phyloP scores from a whole-genome alignment of 768 basidiomycete species.

The Trametes maxima region DNA sequence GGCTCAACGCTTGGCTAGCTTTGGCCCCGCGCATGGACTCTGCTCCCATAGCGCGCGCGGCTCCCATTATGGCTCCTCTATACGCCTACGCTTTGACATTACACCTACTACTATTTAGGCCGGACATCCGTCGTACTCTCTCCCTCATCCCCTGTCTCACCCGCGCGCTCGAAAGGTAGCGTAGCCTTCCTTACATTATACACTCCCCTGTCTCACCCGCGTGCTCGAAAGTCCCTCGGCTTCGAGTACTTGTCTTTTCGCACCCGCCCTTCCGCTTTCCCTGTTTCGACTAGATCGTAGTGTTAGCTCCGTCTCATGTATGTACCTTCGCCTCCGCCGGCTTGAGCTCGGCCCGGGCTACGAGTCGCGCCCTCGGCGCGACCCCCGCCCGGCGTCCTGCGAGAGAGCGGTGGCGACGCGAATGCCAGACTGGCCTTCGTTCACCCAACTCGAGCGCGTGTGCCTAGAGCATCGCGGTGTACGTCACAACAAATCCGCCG shows the following conservation, averaged over 20 bases:
- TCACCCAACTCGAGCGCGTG: background rate
- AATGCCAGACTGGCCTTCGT: background rate
- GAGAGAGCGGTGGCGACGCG: no score
- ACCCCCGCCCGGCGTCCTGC: background rate
- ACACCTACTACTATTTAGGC: background rate
- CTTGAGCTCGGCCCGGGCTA: slow-evolving; percentile 11
- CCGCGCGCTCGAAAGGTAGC: background rate
- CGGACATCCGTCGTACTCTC: background rate
- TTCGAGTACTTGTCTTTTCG: background rate
- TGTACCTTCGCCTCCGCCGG: slow-evolving; percentile 1
- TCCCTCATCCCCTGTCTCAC: background rate
- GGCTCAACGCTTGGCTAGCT: background rate
- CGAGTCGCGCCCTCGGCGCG: background rate
- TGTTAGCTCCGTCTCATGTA: background rate
- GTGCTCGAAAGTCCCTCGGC: no score
- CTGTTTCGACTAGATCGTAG: background rate
- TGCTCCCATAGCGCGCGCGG: background rate
- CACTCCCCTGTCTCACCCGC: background rate
- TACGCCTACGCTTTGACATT: background rate
- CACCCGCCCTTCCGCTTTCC: background rate
- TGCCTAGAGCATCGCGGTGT: no score
- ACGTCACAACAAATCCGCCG: no score
- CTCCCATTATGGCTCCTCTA: no score
- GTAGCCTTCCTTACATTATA: background rate
- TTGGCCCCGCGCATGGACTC: no score